Percentiles rank a stretch among this genome's conserved stretches.
Evolutionary conservation across 2,329 filamentous ascomycete genomes (phyloP).

Genomic region (Bipolaris cookei): DNA sequence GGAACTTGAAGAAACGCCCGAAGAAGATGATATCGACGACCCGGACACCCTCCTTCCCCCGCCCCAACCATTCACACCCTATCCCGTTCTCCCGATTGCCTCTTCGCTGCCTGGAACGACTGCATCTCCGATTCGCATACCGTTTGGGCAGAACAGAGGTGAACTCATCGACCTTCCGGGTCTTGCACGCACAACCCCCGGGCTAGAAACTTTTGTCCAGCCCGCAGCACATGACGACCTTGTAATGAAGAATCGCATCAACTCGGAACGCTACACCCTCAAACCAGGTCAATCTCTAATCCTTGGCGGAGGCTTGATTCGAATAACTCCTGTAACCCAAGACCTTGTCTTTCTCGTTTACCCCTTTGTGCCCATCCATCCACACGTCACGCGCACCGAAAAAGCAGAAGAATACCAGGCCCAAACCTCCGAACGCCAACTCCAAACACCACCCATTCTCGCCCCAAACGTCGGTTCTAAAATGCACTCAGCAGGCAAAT

Average conservation of each 20-base stretch:
- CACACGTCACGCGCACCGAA: constrained; percentile 78
- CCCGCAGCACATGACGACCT: constrained; percentile 70
- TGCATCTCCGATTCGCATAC: constrained; percentile 90
- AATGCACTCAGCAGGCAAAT: constrained; percentile 68
- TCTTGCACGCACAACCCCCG: constrained; percentile 68
- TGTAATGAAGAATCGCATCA: constrained; percentile 78
- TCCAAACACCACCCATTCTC: constrained; percentile 69
- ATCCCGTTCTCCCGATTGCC: constrained; percentile 83
- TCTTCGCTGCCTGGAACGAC: constrained; percentile 91
- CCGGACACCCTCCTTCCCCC: constrained; percentile 72
- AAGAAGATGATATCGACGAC: constrained; percentile 40
- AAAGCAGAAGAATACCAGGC: constrained; percentile 79
- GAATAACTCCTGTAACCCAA: constrained; percentile 77
- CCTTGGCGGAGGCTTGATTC: constrained; percentile 79
- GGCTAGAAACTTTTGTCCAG: constrained; percentile 73
- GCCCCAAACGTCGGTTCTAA: constrained; percentile 46
- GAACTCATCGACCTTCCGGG: constrained; percentile 95
- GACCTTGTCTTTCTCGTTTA: constrained; percentile 76
- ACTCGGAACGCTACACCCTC: constrained; percentile 74
- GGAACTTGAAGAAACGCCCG: constrained; percentile 25
- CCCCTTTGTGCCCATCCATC: constrained; percentile 78
- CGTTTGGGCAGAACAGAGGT: constrained; percentile 83
- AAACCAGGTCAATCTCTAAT: constrained; percentile 81
- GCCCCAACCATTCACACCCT: constrained; percentile 72
- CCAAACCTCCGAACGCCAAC: constrained; percentile 58